Evolutionary conservation across 2,329 filamentous ascomycete genomes (phyloP), one percentile per base, ranked within the genome.

Genomic region (Taxawa tesnikishii): DNA sequence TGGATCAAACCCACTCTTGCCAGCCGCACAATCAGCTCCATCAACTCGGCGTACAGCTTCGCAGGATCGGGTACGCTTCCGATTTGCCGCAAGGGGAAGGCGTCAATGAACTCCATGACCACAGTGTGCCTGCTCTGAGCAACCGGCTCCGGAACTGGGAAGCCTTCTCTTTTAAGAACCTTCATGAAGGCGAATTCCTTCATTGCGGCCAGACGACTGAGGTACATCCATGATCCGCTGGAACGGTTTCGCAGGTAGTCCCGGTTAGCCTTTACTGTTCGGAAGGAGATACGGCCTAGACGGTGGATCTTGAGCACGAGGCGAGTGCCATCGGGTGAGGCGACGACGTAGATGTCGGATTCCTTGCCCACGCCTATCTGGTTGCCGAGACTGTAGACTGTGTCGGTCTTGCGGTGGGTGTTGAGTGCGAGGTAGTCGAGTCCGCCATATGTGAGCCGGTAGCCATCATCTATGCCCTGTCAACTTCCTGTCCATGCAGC

Each of bases 351-450:
- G 51, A 98, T 96, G 52, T 98, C 90, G 45, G 83, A 93, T 62
- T 98, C 90, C 57, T 98, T 98, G 33, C 90, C 90, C 3, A 96
- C 87, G 29, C 92, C 90, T 43, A 98, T 83, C 50, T 92, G 82
- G 56, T 81, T 90, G 32, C 90, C 90, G 4, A 96, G 83, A 44
- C 83, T 92, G 69, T 93, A 96, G 25, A 96, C 72, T 34, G 71
- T 73, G 45, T 80, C 79, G 42, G 75, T 69, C 47, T 82, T 80
- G 36, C 87, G 79, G 55, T 96, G 79, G 1, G 84, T 77, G 60
- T 96, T 85, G 33, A 98, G 70, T 11, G 90, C 84, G n/a, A 98
- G 76, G 58, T 98, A 98, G 63, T 98, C 90, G 29, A 96, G 75
- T 2, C 90, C 90, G 47, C 90, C 90, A 54, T 98, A 98, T 5